Conservation (phyloP, 345 rosid genomes). For the Schrenkiella parvula region DNA sequence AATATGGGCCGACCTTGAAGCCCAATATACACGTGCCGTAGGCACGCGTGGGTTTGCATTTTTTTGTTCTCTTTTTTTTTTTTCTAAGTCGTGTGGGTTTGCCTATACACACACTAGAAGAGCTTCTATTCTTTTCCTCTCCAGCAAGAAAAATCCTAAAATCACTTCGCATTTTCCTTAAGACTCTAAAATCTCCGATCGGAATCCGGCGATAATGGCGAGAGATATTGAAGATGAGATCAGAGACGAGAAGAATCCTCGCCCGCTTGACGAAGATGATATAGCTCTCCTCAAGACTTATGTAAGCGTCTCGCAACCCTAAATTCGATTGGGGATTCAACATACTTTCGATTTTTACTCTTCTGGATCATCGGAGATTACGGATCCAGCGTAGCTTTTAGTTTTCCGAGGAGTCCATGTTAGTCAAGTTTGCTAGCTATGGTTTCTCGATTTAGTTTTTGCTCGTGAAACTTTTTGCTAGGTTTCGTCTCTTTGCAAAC, state of each 20-base stretch:
- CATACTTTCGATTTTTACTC: background rate
- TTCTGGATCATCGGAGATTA: background rate
- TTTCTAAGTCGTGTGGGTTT: too few relatives aligned
- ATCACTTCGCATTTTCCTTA: background rate
- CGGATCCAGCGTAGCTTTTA: background rate
- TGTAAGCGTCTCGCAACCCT: conserved; percentile 31
- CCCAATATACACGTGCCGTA: background rate
- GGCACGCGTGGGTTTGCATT: too few relatives aligned
- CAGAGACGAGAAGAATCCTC: conserved; percentile 88
- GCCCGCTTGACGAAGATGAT: conserved; percentile 86
- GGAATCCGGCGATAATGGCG: conserved; percentile 29
- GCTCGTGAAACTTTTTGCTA: background rate
- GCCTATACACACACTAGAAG: background rate
- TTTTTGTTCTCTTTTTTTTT: too few relatives aligned
- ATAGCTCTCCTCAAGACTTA: conserved; percentile 94
- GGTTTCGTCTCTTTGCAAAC: background rate
- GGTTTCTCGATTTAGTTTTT: background rate
- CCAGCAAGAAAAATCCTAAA: conserved; percentile 5
- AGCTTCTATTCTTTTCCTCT: conserved; percentile 19
- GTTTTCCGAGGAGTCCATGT: background rate
- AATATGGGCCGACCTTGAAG: background rate
- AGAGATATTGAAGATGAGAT: conserved; percentile 52
- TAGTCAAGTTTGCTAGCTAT: background rate
- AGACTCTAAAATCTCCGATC: conserved; percentile 5
- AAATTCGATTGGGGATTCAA: background rate